Base-by-base conservation (phyloP, 2,329 filamentous ascomycete species). In the Pyricularia pennisetigena region DNA sequence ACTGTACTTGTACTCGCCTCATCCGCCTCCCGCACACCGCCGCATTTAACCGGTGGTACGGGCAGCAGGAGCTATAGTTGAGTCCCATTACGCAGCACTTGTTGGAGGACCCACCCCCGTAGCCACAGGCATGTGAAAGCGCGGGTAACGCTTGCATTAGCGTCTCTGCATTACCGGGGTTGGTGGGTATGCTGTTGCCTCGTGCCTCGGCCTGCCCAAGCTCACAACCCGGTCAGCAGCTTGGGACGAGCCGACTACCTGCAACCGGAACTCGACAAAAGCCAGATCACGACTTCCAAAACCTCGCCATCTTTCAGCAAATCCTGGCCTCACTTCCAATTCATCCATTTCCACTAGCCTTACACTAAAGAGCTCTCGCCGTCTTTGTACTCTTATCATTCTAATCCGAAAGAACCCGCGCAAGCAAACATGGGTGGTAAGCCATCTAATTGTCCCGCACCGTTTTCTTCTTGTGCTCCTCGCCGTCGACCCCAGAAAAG, bases 61-160 rank as follows among this genome's bases (percentile, higher is more conserved):
- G 30, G 30, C 4, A 32, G 10, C 32, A 35, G 12, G 32, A 35
- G 32, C 32, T n/a, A 49, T 49, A 49, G 20, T n/a, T n/a, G n/a
- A n/a, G n/a, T 49, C 20, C 6, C 16, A n/a, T 49, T 20, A 49
- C 14, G 14, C 41, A 49, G 41, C 41, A 49, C 41, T 49, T 49
- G n/a, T 8, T 49, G 16, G 6, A 20, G 41, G 41, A 49, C 41
- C 41, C 41, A 49, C 41, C 41, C 41, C 41, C 41, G 14, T 28
- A 64, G 28, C 62, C 62, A 64, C 62, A 30, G 62, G 62, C 62
- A 64, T 64, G 62, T 64, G 62, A 64, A 64, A 64, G 62, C 30
- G 62, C 30, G 62, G 62, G 62, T 61, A 61, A 61, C 24, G n/a
- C 57, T 61, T 61, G 57, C 57, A 26, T 26, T 61, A 61, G 57